Percentiles rank a stretch among this genome's conserved stretches.
Evolutionary conservation across 2,329 filamentous ascomycete genomes (phyloP).

Genomic region (Pyrenochaeta sp.): DNA sequence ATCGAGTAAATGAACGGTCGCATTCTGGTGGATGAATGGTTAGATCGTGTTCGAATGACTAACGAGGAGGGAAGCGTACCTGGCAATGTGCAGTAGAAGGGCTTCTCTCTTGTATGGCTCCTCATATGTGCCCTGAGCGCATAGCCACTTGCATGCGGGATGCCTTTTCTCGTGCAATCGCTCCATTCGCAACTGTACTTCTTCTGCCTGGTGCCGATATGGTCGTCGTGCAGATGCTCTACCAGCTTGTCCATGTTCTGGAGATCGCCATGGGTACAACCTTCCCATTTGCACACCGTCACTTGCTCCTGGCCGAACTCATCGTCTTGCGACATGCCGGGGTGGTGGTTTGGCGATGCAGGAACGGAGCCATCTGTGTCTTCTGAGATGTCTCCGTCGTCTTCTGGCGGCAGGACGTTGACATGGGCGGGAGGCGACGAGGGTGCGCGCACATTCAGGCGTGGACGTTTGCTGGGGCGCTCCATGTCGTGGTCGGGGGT

Average conservation of each 20-base stretch:
- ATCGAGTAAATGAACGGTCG: conserved; percentile 94
- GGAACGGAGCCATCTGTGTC: conserved; percentile 84
- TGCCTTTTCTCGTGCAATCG: conserved; percentile 85
- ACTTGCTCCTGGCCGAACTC: conserved; percentile 54
- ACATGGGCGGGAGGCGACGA: conserved; percentile 39
- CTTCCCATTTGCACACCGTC: conserved; percentile 59
- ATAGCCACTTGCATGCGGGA: conserved; percentile 93
- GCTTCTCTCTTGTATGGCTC: conserved; percentile 97
- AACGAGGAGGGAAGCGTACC: conserved; percentile 63
- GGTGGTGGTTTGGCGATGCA: conserved; percentile 57
- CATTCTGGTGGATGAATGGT: conserved; percentile 73
- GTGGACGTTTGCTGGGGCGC: conserved; percentile 50
- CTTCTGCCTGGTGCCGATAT: conserved; percentile 90
- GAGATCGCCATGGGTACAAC: conserved; percentile 57
- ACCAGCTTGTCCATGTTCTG: conserved; percentile 62
- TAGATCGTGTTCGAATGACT: not conserved
- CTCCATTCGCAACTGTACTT: conserved; percentile 99
- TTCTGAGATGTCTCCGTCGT: conserved; percentile 76
- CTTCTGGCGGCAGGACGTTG: conserved; percentile 25
- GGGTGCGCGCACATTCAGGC: conserved; percentile 45
- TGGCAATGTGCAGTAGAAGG: conserved; percentile 94
- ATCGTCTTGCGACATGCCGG: conserved; percentile 51
- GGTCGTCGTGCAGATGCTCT: conserved; percentile 75
- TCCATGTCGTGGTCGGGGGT: conserved; percentile 56
- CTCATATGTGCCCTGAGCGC: conserved; percentile 97